Base-by-base conservation (phyloP, 352 stramenopile genomes). In the Globisporangium okanoganense region DNA sequence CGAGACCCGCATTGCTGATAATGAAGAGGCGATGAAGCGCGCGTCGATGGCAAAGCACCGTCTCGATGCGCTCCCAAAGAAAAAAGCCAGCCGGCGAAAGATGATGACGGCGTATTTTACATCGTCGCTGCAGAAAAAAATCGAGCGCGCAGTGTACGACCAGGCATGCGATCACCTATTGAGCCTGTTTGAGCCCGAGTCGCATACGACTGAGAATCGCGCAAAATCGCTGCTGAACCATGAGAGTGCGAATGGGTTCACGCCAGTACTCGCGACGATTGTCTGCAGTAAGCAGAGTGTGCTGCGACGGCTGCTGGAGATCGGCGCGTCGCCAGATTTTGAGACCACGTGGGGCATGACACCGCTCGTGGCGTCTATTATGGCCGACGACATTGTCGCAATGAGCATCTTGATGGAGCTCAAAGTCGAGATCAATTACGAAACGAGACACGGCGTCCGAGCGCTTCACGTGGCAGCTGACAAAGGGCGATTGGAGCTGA, bases 181-280 rank as follows among this genome's bases (percentile, higher is more conserved):
- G 4, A 57, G 59, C 10, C 54, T 88, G 1, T 72, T 90, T 13
- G 68, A 83, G 1, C 63, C 56, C 20, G 31, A 43, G 6, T 57
- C 47, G 1, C 31, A 31, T 2, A 24, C 29, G 22, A 9, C 20
- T 10, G 38, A 31, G 4, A 56, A 25, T 3, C 41, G 31, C 12
- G 13, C 20, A 4, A 14, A 16, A 3, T 31, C 47, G 7, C 33
- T 87, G 27, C 43, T 82, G 13, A 74, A 89, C 25, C 62, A 83
- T 18, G 77, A 91, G 45, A 89, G 81, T 22, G 36, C 62, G 22
- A 88, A 88, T 14, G 72, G 72, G 5, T 70, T 88, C 9, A 89
- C 79, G 13, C 77, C 79, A 25, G 52, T 75, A 35, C 62, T 91
- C 2, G 70, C 68, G 4, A 41, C 76, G n/a, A 84, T 89, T 38